Conservation (phyloP, 2,329 filamentous ascomycete species). For the Xylariomycetidae sp. region DNA sequence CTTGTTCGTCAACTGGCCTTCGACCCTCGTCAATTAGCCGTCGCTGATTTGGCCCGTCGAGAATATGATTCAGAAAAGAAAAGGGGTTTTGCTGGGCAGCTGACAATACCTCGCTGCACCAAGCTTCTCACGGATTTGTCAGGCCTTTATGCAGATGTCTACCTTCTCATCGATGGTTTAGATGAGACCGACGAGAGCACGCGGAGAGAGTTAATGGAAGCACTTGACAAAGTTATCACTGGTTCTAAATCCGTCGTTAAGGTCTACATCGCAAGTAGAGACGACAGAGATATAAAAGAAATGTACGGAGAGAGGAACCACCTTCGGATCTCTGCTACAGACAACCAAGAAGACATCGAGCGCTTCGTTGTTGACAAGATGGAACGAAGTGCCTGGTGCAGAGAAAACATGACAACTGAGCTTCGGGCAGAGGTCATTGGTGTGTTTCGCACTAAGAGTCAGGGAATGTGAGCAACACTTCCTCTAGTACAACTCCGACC, state of each 20-base stretch:
- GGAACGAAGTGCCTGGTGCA: constrained; percentile 1
- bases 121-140: constrained; percentile 2
- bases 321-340: neutral
- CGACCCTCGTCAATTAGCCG: neutral
- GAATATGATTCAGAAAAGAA: constrained; percentile 1
- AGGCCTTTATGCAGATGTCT: neutral
- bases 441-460: constrained; percentile 4
- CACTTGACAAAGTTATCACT: neutral
- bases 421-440: constrained; percentile 1
- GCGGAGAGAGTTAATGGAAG: constrained; percentile 2
- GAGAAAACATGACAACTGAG: neutral
- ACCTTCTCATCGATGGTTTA: constrained; percentile 4
- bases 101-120: constrained; percentile 1
- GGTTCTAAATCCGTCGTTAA: neutral
- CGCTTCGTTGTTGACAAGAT: constrained; percentile 3
- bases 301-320: constrained; percentile 2
- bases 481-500: neutral
- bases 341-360: constrained; percentile 7
- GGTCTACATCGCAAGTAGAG: constrained; percentile 5
- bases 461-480: constrained; percentile 5
- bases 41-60: neutral
- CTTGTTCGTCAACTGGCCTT: constrained; percentile 5
- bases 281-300: constrained; percentile 5
- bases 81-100: constrained; percentile 1
- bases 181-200: constrained; percentile 3